Percentiles rank a stretch among this genome's conserved stretches.
phyloP scores from a whole-genome alignment of 805 yeast species.

The Teunomyces kruisii region DNA sequence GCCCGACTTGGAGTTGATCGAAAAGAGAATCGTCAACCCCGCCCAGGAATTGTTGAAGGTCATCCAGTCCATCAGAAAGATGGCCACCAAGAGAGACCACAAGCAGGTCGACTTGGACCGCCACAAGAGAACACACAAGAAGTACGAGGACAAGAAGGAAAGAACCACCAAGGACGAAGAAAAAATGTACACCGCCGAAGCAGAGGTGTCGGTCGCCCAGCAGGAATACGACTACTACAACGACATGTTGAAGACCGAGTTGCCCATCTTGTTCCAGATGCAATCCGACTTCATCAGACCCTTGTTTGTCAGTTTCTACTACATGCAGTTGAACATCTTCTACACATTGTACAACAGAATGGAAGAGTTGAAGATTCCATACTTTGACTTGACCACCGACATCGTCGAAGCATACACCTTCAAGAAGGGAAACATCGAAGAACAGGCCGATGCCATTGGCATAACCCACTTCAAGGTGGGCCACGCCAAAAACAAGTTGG shows the following conservation, averaged over 20 bases:
- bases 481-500: slow-evolving; percentile 81
- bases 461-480: slow-evolving; percentile 88
- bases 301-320: slow-evolving; percentile 88
- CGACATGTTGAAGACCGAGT: slow-evolving; percentile 86
- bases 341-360: slow-evolving; percentile 87
- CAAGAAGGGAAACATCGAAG: slow-evolving; percentile 91
- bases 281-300: slow-evolving; percentile 94
- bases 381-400: slow-evolving; percentile 84
- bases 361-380: slow-evolving; percentile 96
- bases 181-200: slow-evolving; percentile 82
- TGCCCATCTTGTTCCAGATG: slow-evolving; percentile 82
- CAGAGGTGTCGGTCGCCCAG: slow-evolving; percentile 84
- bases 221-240: slow-evolving; percentile 96
- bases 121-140: slow-evolving; percentile 65
- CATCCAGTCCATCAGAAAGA: slow-evolving; percentile 80
- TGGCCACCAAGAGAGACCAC: slow-evolving; percentile 94
- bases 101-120: slow-evolving; percentile 94
- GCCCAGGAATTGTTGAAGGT: slow-evolving; percentile 87
- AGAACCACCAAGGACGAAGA: slow-evolving; percentile 88
- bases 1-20: slow-evolving; percentile 92
- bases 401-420: slow-evolving; percentile 73
- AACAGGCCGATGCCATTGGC: slow-evolving; percentile 84
- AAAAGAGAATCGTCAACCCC: slow-evolving; percentile 83
- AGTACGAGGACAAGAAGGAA: slow-evolving; percentile 80
- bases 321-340: slow-evolving; percentile 96